Evolutionary conservation across 225 moss, liverwort and hornwort species (phyloP).

Genomic region (Physcomitrium patens): DNA sequence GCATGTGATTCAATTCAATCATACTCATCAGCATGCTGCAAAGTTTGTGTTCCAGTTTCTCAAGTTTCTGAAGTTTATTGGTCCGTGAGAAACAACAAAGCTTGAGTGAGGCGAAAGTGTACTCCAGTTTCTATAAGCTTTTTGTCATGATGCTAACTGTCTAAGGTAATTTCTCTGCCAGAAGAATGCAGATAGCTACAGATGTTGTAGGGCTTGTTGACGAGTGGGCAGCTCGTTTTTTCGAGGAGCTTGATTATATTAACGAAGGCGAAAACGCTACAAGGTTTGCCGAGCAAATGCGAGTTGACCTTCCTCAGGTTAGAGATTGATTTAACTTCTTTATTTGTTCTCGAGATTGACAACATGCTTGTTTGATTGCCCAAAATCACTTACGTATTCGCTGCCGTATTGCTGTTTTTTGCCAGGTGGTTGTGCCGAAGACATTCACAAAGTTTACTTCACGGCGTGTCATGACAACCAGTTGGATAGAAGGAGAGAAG

Average conservation of each 20-base stretch:
- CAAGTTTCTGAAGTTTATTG: neutral
- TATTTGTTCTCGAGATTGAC: neutral
- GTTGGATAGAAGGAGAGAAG: slow-evolving; percentile 99
- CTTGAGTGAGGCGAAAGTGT: neutral
- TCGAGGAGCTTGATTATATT: slow-evolving; percentile 95
- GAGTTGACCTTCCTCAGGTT: slow-evolving; percentile 93
- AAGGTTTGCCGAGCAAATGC: slow-evolving; percentile 90
- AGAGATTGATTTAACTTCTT: neutral
- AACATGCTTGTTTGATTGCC: neutral
- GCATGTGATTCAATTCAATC: slow-evolving; percentile 42
- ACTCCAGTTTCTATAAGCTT: slow-evolving; percentile 3
- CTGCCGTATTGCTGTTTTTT: slow-evolving; percentile 8
- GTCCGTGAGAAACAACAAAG: neutral
- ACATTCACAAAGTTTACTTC: slow-evolving; percentile 88
- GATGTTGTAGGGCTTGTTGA: slow-evolving; percentile 96
- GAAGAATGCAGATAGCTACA: slow-evolving; percentile 82
- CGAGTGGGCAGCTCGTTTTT: slow-evolving; percentile 98
- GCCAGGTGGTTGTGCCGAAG: slow-evolving; percentile 88
- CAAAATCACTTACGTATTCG: neutral
- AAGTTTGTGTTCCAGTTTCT: too few relatives aligned
- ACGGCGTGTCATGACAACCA: slow-evolving; percentile 89
- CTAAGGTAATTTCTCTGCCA: slow-evolving; percentile 41
- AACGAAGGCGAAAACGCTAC: slow-evolving; percentile 92
- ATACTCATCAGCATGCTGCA: neutral
- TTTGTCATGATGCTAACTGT: slow-evolving; percentile 33